Base-by-base conservation (phyloP, 2,329 filamentous ascomycete genomes). In the Xylaria sp. region DNA sequence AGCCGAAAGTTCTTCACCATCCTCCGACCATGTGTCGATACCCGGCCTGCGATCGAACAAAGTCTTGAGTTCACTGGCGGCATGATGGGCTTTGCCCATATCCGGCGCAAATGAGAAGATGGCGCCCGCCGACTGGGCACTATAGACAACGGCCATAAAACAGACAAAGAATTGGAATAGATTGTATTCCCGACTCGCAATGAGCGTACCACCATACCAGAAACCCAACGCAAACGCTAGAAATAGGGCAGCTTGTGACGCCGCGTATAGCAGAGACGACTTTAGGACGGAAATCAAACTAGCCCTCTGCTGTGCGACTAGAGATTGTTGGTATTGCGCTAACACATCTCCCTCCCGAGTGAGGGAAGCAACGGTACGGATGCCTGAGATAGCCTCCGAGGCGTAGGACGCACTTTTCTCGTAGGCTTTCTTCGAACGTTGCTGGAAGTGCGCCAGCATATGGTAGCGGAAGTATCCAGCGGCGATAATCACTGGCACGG, bases 141-240 rank as follows among this genome's bases (percentile, higher is more conserved):
- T 93, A 75, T 97, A 98, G 75, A 98, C 92, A 74, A 98, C 88
- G 54, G 93, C 87, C 69, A 91, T 89, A 81, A 97, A 98, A 75
- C 93, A 94, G 55, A 97, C 85, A 82, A 98, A 98, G 85, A 98
- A 98, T 73, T 94, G 91, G 79, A 95, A 95, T 75, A 93, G 85
- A 72, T 81, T 79, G 79, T 96, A 95, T 78, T 97, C 92, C 56
- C 81, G 76, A 65, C 86, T 86, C 24, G 86, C 90, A 61, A 97
- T 91, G 36, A 96, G 83, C 0, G 86, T 92, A 32, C 93, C 93
- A 69, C 94, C 94, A 75, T 96, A 97, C 93, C 93, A 98, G 84
- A 98, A 98, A 1, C 92, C 93, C 3, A 98, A 88, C 0, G 94
- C 94, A 68, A 96, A 90, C 72, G 91, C 93, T 55, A 94, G 84